Base-by-base conservation (phyloP, 2,329 filamentous ascomycete genomes). In the Pestalotiopsis sp. region DNA sequence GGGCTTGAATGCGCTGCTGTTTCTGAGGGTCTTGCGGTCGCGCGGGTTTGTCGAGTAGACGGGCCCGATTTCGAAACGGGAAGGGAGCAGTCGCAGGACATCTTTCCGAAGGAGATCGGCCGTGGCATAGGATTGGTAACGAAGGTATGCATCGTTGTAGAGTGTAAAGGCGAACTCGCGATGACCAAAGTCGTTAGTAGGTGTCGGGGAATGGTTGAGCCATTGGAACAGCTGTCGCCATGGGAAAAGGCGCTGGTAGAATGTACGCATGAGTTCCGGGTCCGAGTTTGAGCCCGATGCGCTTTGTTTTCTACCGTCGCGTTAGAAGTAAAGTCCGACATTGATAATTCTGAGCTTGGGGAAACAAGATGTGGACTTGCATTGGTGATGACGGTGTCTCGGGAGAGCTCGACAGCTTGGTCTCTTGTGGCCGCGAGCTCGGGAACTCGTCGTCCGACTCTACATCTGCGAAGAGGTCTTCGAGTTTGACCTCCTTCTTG, bases 31-130 rank as follows among this genome's bases (percentile, higher is more conserved):
- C 82, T 98, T 99, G 76, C 95, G 91, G 75, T 99, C 96, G 74
- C 94, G 92, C 0, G 96, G 96, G 79, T 98, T 98, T 61, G 94
- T 92, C 66, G 88, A 94, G 83, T 99, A 99, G 63, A 98, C 92
- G n/a, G 96, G 96, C 0, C 96, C 96, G 75, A 99, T 98, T 85
- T 99, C 96, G 83, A 99, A 98, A 81, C 96, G 94, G 1, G 93
- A 93, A 3, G 96, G 96, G 76, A 97, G 93, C 73, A 95, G 88
- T 59, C 91, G 90, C 4, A 99, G 85, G 67, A 98, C 93, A 74
- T 98, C 94, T 81, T 97, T 98, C 45, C 95, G 93, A 57, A 99
- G 88, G 86, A 86, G 81, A 68, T 89, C 87, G 3, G 84, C 79
- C 2, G 83, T 88, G 4, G 82, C 78, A 72, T 85, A 89, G 7